Evolutionary conservation across 208 protist genomes (phyloP).

Genomic region (Leishmania gerbilli): DNA sequence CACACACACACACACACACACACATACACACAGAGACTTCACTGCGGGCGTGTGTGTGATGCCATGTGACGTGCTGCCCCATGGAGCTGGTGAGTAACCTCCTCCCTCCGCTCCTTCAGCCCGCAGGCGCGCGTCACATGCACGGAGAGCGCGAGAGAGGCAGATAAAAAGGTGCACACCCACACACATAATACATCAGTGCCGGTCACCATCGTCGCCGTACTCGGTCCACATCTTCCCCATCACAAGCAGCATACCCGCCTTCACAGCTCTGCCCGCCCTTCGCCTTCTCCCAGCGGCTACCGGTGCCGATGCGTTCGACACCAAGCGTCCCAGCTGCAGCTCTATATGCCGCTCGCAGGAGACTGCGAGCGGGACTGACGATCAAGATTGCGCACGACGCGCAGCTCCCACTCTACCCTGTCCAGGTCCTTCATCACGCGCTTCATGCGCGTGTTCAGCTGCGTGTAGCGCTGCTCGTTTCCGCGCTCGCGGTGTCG

Average conservation of each 20-base stretch:
- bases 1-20: too few relatives aligned
- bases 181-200: background rate
- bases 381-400: constrained; percentile 31
- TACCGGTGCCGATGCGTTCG: background rate
- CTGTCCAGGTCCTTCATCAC: constrained; percentile 47
- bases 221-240: background rate
- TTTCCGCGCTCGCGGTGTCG: constrained; percentile 39
- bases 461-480: constrained; percentile 47
- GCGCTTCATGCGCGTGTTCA: constrained; percentile 46
- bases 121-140: background rate
- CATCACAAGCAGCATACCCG: background rate
- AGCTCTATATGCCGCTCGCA: background rate
- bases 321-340: background rate
- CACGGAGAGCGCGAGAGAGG: background rate
- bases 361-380: constrained; percentile 8
- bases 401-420: constrained; percentile 43
- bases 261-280: background rate
- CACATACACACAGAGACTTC: too few relatives aligned
- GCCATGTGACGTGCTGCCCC: too few relatives aligned
- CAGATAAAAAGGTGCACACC: background rate
- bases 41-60: too few relatives aligned
- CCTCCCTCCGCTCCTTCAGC: too few relatives aligned
- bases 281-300: background rate
- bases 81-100: too few relatives aligned
- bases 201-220: background rate